Percentiles rank a stretch among this genome's conserved stretches.
These are phyloP conservation scores for Oryza punctata DNA, from an alignment of 176 grass and related monocot genomes.

Conservation along the genomic window DNA sequence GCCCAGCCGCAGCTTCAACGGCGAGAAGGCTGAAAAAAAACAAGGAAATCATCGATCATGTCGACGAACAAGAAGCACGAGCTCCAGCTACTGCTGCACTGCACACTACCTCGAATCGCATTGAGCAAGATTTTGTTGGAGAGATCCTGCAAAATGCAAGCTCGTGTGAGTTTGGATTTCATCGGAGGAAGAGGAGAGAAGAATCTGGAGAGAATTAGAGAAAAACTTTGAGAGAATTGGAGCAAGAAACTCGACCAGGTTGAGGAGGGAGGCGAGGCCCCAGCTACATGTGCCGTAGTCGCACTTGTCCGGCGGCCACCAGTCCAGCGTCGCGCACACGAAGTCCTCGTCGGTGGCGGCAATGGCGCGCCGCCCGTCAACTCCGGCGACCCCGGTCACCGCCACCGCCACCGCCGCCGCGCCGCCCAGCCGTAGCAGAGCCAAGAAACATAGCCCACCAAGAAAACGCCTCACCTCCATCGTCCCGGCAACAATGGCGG, in stretches of 20 bases:
- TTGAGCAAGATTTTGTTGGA: constrained; percentile 78
- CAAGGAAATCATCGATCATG: not conserved
- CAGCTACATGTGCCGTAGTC: constrained; percentile 97
- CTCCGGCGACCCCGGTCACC: not conserved
- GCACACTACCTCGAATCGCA: constrained; percentile 66
- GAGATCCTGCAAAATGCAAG: constrained; percentile 62
- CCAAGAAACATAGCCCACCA: constrained; percentile 41
- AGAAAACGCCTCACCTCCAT: constrained; percentile 19
- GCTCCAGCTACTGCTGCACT: not conserved
- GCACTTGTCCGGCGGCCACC: constrained; percentile 97
- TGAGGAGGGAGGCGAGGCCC: constrained; percentile 75
- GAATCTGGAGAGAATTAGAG: not conserved
- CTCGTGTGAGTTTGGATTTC: not conserved
- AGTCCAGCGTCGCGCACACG: constrained; percentile 91
- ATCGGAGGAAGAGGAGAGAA: not conserved
- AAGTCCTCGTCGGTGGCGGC: constrained; percentile 76
- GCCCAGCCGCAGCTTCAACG: constrained; percentile 66
- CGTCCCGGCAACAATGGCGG: constrained; percentile 6
- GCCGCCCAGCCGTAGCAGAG: constrained; percentile 31
- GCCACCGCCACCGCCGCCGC: constrained; percentile 27
- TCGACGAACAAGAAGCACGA: not conserved
- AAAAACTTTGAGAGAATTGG: not conserved
- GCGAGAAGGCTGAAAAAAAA: constrained; percentile 57
- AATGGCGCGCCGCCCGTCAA: constrained; percentile 61
- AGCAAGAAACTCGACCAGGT: constrained; percentile 50